A percentile compares a stretch with the other conserved stretches of the same genome.
These are phyloP conservation scores for Aquilaria agallochum DNA, from an alignment of 441 rosid genomes.

Conservation along the genomic window DNA sequence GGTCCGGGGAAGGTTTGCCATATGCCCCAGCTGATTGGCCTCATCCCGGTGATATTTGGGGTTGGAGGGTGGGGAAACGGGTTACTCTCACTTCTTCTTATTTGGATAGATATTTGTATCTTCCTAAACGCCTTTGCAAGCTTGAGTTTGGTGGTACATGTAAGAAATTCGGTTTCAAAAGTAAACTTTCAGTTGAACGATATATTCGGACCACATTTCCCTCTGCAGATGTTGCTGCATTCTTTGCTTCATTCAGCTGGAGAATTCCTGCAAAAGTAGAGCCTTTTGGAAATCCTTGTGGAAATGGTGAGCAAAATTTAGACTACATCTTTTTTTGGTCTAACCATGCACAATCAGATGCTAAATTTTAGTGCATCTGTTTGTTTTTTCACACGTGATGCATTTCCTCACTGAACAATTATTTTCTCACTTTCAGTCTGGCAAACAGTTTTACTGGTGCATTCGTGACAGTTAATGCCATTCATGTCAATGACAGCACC, in stretches of 20 bases:
- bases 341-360: background rate
- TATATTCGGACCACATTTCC: slow-evolving; percentile 46
- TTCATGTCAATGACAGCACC: no score
- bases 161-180: slow-evolving; percentile 38
- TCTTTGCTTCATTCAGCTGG: slow-evolving; percentile 85
- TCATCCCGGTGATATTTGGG: slow-evolving; percentile 66
- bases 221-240: slow-evolving; percentile 45
- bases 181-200: slow-evolving; percentile 54
- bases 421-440: no score
- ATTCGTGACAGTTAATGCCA: no score
- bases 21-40: slow-evolving; percentile 89
- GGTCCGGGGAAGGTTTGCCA: slow-evolving; percentile 65
- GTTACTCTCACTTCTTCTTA: slow-evolving; percentile 37
- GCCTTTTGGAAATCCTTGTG: background rate
- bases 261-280: slow-evolving; percentile 38
- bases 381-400: background rate
- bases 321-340: background rate
- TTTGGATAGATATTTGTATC: slow-evolving; percentile 64
- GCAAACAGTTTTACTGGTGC: no score
- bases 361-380: background rate
- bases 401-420: no score
- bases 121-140: slow-evolving; percentile 38
- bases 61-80: slow-evolving; percentile 77
- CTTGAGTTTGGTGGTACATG: background rate
- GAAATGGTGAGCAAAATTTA: slow-evolving; percentile 17